These are phyloP conservation scores for Dillenia turbinata DNA, from an alignment of 164 flowering plant species.

Conservation along the genomic window DNA sequence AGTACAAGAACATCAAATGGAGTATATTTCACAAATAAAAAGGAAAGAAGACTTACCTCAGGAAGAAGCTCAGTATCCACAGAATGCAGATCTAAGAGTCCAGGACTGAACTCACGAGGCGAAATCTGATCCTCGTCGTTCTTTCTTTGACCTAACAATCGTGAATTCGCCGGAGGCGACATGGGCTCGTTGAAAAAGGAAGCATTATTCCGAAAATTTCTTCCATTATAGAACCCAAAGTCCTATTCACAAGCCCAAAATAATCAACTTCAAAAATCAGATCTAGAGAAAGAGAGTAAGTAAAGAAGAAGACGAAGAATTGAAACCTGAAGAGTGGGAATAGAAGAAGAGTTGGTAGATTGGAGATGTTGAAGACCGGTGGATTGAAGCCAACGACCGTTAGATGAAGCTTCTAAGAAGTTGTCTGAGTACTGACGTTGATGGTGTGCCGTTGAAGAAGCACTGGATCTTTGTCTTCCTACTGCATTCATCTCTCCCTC, in stretches of 20 bases:
- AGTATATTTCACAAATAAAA: no score
- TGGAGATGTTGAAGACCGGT: conserved; percentile 61
- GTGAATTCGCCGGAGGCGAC: conserved; percentile 42
- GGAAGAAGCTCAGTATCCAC: conserved; percentile 81
- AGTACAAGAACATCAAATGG: no score
- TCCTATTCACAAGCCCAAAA: conserved; percentile 37
- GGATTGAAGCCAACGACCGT: conserved; percentile 64
- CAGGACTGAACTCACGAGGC: conserved; percentile 70
- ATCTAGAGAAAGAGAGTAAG: neutral
- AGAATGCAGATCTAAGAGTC: conserved; percentile 91
- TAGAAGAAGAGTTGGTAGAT: conserved; percentile 18
- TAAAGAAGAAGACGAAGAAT: conserved; percentile 1
- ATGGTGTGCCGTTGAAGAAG: conserved; percentile 48
- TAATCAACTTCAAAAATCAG: neutral
- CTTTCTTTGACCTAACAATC: conserved; percentile 43
- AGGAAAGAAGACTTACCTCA: conserved; percentile 38
- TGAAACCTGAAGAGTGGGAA: conserved; percentile 37
- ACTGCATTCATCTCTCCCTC: conserved; percentile 47
- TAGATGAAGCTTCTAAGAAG: conserved; percentile 51
- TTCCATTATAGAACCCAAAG: conserved; percentile 42
- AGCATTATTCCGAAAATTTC: conserved; percentile 39
- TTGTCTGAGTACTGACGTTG: conserved; percentile 82
- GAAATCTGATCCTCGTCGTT: conserved; percentile 45
- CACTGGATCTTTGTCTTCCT: conserved; percentile 58
- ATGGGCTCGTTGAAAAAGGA: conserved; percentile 50